Evolutionary conservation across 2,329 filamentous ascomycete species (phyloP), one percentile per base, ranked within the genome.

Genomic region (Aspergillus tamarii): DNA sequence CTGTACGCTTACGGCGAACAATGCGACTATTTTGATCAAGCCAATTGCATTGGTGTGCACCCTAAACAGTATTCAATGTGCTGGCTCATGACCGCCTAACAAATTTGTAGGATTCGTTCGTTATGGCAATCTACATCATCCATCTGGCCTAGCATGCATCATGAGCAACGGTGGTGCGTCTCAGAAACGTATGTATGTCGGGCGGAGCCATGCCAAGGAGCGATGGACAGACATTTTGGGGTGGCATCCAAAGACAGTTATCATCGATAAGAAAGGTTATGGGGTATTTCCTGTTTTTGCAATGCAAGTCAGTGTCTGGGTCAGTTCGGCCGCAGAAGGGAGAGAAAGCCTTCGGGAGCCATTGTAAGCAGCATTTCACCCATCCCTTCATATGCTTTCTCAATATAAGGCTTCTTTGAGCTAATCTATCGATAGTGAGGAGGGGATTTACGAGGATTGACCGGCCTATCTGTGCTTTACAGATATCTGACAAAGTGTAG

Each of bases 1-100:
- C 78, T 89, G 8, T 91, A 88, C 71, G 88, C 89, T 0, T 90
- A 91, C 67, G 89, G 89, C 9, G 77, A 82, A 28, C 89, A 91
- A 72, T 77, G 82, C 48, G 84, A 91, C 68, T 91, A 90, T 71
- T 88, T 88, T 66, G 84, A 89, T 69, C 77, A 82, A 11, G 76
- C 83, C 14, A 84, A 85, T 59, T 89, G 87, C 73, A 83, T 91
- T 60, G 89, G 88, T 58, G 2, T 34, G 72, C 69, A 52, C 56
- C 28, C 19, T 26, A 41, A 52, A 43, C 26, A 26, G 8, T 41
- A 23, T 36, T 2, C 50, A 6, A 1, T 14, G 5, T 28, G 39
- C 60, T 26, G 41, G 26, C 10, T 52, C 56, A n/a, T 19, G 8
- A 16, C 12, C 12, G 9, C 12, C 48, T 67, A 45, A 66, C 58